Base-by-base conservation (phyloP, 139 green algal genomes). In the Edaphochlamys debaryana region DNA sequence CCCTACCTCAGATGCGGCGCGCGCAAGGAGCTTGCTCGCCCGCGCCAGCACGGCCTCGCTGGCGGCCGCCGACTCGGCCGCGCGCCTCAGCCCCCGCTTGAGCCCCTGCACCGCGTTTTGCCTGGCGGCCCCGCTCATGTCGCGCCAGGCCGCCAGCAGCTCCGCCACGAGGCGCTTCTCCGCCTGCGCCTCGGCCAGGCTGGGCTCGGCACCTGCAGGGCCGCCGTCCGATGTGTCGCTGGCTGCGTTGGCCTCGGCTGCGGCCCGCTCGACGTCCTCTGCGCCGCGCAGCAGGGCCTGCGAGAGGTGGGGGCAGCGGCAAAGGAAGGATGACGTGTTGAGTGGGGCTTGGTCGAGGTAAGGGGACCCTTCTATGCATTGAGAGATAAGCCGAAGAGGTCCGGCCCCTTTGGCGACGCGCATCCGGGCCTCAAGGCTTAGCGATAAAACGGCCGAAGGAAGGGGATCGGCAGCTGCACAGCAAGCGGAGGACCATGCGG, bases 61-160 rank as follows among this genome's bases (percentile, higher is more conserved):
- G 36, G 36, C 54, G 52, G 68, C 40, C 30, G 52, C 72, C 52
- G 56, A 52, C 52, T 79, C 72, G 25, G 17, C 11, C 52, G 72
- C 72, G 32, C 72, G 32, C 20, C 54, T 36, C 72, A 79, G 52
- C 38, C 68, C 68, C 29, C 72, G 52, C 52, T 54, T 52, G 52
- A 67, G 54, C 22, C 41, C 41, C 72, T 79, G 72, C 1, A 79
- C 23, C 52, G 34, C 42, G 0, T 23, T 54, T 52, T 38, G 54
- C 50, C 68, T 79, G 72, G 68, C 52, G 0, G 23, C 4, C 22
- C 25, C 4, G 22, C 34, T 34, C 36, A 79, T 20, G 0, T 13
- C 23, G 23, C 8, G 4, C 72, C 54, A 68, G 23, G 6, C 20
- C 3, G 19, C 36, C 4, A 22, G 4, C 52, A 58, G 38, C 20